Base-by-base conservation (phyloP, 768 basidiomycete species). In the Russula emetica region DNA sequence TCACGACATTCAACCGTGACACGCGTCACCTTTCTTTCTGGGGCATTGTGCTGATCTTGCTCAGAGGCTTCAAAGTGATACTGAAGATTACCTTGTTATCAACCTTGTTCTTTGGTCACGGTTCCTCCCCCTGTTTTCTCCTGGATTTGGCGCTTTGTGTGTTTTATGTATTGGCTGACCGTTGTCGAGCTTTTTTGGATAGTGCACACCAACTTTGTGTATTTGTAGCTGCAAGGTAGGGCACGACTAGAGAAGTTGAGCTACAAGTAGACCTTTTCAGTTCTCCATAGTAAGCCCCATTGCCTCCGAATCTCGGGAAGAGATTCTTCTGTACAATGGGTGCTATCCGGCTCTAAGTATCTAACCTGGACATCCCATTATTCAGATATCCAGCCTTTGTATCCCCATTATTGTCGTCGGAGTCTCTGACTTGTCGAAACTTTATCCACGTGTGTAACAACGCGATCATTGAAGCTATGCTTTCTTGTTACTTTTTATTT, bases 391-490 rank as follows among this genome's bases (percentile, higher is more conserved):
- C 5, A 36, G 11, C 32, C 58, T 14, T 63, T 34, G 53, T 49
- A 32, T 24, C 45, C 22, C 38, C 36, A 45, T 55, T 58, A 16
- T 59, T 59, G 38, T 38, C 49, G 44, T 58, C 63, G 58, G 63
- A 64, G 63, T 64, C 63, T 49, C 34, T 26, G 40, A 52, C 22
- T 38, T 55, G n/a, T 59, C 36, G 28, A 60, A 60, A 64, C 58
- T 42, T 51, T 60, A 55, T 64, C 44, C 6, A 34, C 36, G 18
- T 36, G 52, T 44, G 9, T 10, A 44, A 22, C 58, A 38, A 55
- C 13, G 24, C 57, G 63, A 55, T 55, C 51, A 26, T 10, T 28
- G 14, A 44, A 30, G 40, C 28, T 52, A 30, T 36, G 49, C 36
- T 50, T 47, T 24, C n/a, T 54, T 38, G 20, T 58, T 63, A 55